Conservation (phyloP, 345 rosid genomes). For the Iberis pinnata region DNA sequence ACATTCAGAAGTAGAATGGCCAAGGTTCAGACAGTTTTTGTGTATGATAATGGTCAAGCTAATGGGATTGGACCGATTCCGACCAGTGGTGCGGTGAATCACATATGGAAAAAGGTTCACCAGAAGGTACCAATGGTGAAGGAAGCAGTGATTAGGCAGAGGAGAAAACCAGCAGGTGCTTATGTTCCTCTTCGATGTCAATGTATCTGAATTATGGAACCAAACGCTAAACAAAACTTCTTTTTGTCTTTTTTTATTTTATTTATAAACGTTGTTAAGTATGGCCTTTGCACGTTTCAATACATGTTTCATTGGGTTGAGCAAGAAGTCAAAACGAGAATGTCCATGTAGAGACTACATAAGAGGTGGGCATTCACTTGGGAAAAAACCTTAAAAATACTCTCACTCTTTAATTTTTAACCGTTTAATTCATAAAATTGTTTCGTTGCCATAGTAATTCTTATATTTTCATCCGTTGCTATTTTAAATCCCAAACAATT, state of each 20-base stretch:
- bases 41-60: constrained; percentile 51
- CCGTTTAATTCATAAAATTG: too few species aligned
- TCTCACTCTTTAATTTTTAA: too few species aligned
- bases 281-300: too few species aligned
- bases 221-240: background rate
- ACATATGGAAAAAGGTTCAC: constrained; percentile 75
- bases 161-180: constrained; percentile 61
- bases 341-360: too few species aligned
- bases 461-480: too few species aligned
- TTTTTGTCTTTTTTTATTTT: background rate
- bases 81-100: constrained; percentile 73
- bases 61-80: constrained; percentile 69
- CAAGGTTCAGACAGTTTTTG: constrained; percentile 51
- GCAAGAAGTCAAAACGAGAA: too few species aligned
- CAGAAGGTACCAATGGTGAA: constrained; percentile 66
- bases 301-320: too few species aligned
- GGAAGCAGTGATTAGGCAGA: constrained; percentile 65
- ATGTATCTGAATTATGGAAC: constrained; percentile 43
- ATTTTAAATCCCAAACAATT: too few species aligned
- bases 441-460: too few species aligned
- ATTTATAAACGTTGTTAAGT: background rate
- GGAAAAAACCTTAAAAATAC: too few species aligned
- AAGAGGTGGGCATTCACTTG: too few species aligned
- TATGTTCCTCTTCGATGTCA: constrained; percentile 73
- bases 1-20: constrained; percentile 51